A percentile compares a stretch with the other conserved stretches of the same genome.
phyloP scores from a whole-genome alignment of 2,329 filamentous ascomycete species.

The Teratosphaeria destructans region DNA sequence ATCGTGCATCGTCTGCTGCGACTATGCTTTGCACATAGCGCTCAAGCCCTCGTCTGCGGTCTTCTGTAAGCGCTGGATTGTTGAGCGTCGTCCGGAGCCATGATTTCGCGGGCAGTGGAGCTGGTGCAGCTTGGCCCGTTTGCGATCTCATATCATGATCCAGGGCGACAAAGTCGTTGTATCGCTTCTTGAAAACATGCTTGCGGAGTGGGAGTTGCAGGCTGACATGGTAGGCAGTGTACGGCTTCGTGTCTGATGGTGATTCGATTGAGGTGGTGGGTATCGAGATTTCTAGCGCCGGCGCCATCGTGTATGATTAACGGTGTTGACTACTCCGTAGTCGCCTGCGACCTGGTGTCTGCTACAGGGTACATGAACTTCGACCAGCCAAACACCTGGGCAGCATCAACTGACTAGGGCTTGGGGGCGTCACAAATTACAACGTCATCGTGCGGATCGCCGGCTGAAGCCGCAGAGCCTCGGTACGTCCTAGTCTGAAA shows the following conservation, averaged over 20 bases:
- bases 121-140: conserved; percentile 54
- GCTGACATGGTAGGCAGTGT: conserved; percentile 69
- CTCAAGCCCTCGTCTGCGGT: conserved; percentile 59
- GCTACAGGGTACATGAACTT: no score
- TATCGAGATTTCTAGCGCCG: conserved; percentile 36
- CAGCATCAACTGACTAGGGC: background rate
- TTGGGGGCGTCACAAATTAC: background rate
- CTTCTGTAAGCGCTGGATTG: conserved; percentile 58
- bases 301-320: conserved; percentile 27
- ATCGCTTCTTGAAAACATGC: conserved; percentile 68
- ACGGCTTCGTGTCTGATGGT: conserved; percentile 49
- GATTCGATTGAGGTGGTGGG: conserved; percentile 40
- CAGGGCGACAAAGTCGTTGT: conserved; percentile 65
- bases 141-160: conserved; percentile 51
- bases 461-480: background rate
- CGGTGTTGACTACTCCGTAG: background rate
- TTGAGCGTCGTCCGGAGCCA: conserved; percentile 67
- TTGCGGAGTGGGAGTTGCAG: conserved; percentile 66
- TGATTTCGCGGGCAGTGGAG: conserved; percentile 59
- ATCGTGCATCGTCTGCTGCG: conserved; percentile 60
- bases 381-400: background rate
- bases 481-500: no score
- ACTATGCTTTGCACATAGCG: conserved; percentile 63
- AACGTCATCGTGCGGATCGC: background rate
- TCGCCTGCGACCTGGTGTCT: background rate